These are phyloP conservation scores for Psilocybe mexicana DNA, from an alignment of 1,284 basidiomycete genomes.

Conservation along the genomic window DNA sequence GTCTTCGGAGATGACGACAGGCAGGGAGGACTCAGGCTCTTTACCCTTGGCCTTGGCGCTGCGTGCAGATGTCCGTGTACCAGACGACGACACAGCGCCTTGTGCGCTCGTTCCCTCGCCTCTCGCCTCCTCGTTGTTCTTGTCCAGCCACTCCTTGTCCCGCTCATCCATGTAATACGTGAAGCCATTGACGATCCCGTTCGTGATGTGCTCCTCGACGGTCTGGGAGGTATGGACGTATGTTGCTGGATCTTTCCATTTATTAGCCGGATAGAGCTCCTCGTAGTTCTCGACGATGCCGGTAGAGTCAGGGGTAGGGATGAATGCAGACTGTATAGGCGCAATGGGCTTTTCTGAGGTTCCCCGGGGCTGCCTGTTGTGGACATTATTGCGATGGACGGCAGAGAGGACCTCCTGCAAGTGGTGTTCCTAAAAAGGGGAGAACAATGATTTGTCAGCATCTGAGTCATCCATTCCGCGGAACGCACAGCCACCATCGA, in stretches of 20 bases:
- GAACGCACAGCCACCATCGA: conserved; percentile 46
- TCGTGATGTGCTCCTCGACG: conserved; percentile 74
- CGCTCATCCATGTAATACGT: conserved; percentile 96
- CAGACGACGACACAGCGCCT: conserved; percentile 56
- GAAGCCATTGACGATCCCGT: conserved; percentile 66
- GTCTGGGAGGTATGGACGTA: conserved; percentile 89
- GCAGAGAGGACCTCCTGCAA: conserved; percentile 84
- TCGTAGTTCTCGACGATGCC: conserved; percentile 78
- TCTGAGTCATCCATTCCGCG: conserved; percentile 48
- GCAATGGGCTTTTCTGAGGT: conserved; percentile 34
- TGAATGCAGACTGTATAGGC: conserved; percentile 64
- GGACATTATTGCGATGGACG: conserved; percentile 54
- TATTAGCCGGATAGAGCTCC: conserved; percentile 67
- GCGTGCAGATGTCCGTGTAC: conserved; percentile 54
- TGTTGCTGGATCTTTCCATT: conserved; percentile 77
- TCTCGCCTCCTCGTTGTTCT: conserved; percentile 86
- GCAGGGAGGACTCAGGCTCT: conserved; percentile 64
- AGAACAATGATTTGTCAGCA: conserved; percentile 54
- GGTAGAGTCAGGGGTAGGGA: conserved; percentile 90
- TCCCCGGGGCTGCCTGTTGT: conserved; percentile 41
- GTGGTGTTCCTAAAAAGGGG: conserved; percentile 80
- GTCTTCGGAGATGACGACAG: conserved; percentile 78
- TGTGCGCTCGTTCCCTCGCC: conserved; percentile 83
- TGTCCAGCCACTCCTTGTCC: conserved; percentile 92
- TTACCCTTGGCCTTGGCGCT: conserved; percentile 80